A percentile compares a stretch with the other conserved stretches of the same genome.
phyloP scores from a whole-genome alignment of 2,329 filamentous ascomycete genomes.

The Curvularia lunata region DNA sequence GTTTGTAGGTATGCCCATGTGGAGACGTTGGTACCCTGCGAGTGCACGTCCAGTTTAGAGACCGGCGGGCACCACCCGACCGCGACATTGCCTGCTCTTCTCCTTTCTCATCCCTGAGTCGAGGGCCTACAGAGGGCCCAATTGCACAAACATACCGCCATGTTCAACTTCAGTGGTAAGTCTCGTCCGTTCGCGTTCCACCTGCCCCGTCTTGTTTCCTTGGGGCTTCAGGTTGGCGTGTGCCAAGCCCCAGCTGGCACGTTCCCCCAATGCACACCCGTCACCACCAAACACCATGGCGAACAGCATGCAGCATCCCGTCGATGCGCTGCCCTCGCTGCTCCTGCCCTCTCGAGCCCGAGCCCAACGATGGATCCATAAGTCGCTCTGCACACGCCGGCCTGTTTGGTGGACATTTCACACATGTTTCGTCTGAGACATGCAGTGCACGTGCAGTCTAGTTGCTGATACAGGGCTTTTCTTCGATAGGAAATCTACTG shows the following conservation, averaged over 20 bases:
- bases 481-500: slow-evolving; percentile 43
- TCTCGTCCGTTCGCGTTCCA: slow-evolving; percentile 16
- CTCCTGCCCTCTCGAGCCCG: background rate
- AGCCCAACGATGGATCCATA: background rate
- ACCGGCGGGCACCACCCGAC: slow-evolving; percentile 9
- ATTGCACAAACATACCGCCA: slow-evolving; percentile 20
- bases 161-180: slow-evolving; percentile 50
- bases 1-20: slow-evolving; percentile 5
- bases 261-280: background rate
- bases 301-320: background rate
- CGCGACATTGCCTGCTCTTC: slow-evolving; percentile 7
- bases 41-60: slow-evolving; percentile 24
- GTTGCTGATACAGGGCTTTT: slow-evolving; percentile 37
- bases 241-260: slow-evolving; percentile 6
- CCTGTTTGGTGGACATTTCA: slow-evolving; percentile 24
- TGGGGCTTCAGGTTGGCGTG: slow-evolving; percentile 4
- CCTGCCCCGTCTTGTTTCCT: background rate
- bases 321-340: background rate
- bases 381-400: slow-evolving; percentile 14
- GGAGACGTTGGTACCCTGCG: slow-evolving; percentile 19
- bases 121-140: background rate
- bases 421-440: slow-evolving; percentile 38
- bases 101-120: slow-evolving; percentile 10
- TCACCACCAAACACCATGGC: slow-evolving; percentile 5
- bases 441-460: slow-evolving; percentile 33